A percentile compares a stretch with the other conserved stretches of the same genome.
These are phyloP conservation scores for Periconia macrospinosa DNA, from an alignment of 2,329 filamentous ascomycete species.

Conservation along the genomic window DNA sequence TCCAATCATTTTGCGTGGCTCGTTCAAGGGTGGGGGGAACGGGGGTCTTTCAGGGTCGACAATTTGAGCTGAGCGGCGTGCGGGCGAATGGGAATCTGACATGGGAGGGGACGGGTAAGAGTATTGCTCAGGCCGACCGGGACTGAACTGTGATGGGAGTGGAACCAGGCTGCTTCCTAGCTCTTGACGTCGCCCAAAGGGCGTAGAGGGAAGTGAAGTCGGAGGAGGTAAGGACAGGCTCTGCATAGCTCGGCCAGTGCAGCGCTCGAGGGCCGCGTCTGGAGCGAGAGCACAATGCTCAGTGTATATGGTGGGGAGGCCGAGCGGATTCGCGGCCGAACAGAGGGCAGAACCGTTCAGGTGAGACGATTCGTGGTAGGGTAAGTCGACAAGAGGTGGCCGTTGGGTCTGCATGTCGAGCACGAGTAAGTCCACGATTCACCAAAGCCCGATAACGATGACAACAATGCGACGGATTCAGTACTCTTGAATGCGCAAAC, in stretches of 20 bases:
- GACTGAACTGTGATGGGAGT: conserved; percentile 38
- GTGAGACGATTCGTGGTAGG: conserved; percentile 20
- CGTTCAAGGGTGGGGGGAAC: conserved; percentile 25
- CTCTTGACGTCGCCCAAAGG: conserved; percentile 41
- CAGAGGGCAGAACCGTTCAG: conserved; percentile 16
- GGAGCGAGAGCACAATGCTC: conserved; percentile 37
- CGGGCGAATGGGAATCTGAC: conserved; percentile 53
- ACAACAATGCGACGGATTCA: conserved; percentile 10
- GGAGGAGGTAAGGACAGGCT: conserved; percentile 44
- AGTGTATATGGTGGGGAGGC: conserved; percentile 22
- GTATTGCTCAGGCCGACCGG: conserved; percentile 36
- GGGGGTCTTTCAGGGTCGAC: conserved; percentile 34
- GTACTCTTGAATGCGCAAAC: conserved; percentile 4
- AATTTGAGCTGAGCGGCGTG: conserved; percentile 39
- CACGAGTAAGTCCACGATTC: conserved; percentile 34
- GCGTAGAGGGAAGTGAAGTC: conserved; percentile 38
- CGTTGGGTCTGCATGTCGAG: conserved; percentile 34
- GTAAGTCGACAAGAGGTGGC: conserved; percentile 23
- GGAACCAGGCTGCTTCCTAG: conserved; percentile 39
- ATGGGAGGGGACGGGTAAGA: conserved; percentile 55
- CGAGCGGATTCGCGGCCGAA: conserved; percentile 18
- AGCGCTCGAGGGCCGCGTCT: conserved; percentile 38
- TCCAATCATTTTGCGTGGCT: conserved; percentile 26
- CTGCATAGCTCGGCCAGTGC: conserved; percentile 45
- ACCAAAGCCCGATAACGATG: conserved; percentile 13